These are phyloP conservation scores for Cyclotella kingstonii DNA, from an alignment of 108 stramenopile genomes.

Conservation along the genomic window DNA sequence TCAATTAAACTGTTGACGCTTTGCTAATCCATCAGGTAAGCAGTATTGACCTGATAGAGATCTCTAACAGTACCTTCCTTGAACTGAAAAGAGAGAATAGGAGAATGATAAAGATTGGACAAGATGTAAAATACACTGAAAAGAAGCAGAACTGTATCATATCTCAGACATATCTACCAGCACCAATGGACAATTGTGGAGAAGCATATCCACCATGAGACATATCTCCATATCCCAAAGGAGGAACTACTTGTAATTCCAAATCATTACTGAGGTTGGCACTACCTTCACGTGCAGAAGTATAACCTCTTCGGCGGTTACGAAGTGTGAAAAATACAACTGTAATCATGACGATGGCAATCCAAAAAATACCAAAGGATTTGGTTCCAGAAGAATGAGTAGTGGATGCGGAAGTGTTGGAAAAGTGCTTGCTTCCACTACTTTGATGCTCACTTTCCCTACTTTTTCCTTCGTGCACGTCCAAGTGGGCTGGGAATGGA, in stretches of 20 bases:
- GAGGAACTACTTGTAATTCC: slow-evolving; percentile 14
- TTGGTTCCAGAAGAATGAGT: neutral
- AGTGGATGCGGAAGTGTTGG: neutral
- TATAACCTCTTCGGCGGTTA: neutral
- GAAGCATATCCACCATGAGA: slow-evolving; percentile 12
- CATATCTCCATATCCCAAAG: slow-evolving; percentile 11
- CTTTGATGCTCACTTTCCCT: neutral
- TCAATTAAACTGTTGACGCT: too few relatives aligned
- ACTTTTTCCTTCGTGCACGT: neutral
- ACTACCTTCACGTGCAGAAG: slow-evolving; percentile 1
- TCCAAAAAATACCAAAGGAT: neutral
- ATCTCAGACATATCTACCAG: slow-evolving; percentile 22
- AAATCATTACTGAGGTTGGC: slow-evolving; percentile 19
- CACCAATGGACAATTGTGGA: slow-evolving; percentile 1
- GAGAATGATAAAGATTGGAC: too few relatives aligned
- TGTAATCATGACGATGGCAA: slow-evolving; percentile 2
- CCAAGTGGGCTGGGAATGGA: slow-evolving; percentile 4
- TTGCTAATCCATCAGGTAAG: too few relatives aligned
- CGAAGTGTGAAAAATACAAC: slow-evolving; percentile 2
- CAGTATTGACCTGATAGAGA: too few relatives aligned
- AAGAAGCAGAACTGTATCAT: too few relatives aligned
- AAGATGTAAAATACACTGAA: too few relatives aligned
- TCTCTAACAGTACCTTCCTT: too few relatives aligned
- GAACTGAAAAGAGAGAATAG: too few relatives aligned
- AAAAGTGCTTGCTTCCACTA: neutral